These are phyloP conservation scores for Paramyrothecium sp. DNA, from an alignment of 2,329 filamentous ascomycete genomes.

Conservation along the genomic window DNA sequence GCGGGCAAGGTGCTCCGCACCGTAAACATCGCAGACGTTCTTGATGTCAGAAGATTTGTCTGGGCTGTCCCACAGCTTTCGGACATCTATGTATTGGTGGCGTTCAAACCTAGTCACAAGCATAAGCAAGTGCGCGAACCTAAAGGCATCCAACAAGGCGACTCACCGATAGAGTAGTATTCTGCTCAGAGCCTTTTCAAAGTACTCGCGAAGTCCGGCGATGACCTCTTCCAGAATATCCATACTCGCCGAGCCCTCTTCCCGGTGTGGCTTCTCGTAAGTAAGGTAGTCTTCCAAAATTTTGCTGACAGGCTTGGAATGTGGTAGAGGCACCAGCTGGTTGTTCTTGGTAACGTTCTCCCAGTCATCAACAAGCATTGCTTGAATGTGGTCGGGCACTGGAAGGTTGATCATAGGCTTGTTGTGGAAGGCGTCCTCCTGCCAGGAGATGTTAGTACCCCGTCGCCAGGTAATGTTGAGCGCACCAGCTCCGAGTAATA, in stretches of 20 bases:
- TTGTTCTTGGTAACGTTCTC: constrained; percentile 97
- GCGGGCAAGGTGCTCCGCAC: constrained; percentile 86
- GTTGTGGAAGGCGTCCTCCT: constrained; percentile 87
- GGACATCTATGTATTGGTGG: constrained; percentile 77
- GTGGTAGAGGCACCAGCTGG: constrained; percentile 82
- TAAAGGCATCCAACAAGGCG: neutral
- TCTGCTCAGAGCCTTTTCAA: constrained; percentile 84
- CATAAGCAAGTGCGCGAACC: constrained; percentile 8
- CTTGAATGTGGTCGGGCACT: constrained; percentile 88
- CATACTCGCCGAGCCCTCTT: constrained; percentile 65
- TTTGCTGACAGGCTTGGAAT: constrained; percentile 68
- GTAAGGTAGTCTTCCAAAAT: constrained; percentile 81
- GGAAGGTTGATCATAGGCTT: constrained; percentile 83
- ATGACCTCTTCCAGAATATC: constrained; percentile 91
- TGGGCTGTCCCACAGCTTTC: constrained; percentile 64
- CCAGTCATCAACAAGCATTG: constrained; percentile 95
- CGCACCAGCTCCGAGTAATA: neutral
- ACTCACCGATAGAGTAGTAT: constrained; percentile 78
- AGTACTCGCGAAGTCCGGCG: constrained; percentile 85
- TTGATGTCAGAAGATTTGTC: constrained; percentile 68
- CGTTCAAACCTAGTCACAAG: constrained; percentile 72
- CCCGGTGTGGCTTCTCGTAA: constrained; percentile 66
- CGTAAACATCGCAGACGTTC: constrained; percentile 78
- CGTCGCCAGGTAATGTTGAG: neutral
- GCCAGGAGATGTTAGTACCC: constrained; percentile 13